Base-by-base conservation (phyloP, 1,284 basidiomycete genomes). In the Tilletia walkeri region DNA sequence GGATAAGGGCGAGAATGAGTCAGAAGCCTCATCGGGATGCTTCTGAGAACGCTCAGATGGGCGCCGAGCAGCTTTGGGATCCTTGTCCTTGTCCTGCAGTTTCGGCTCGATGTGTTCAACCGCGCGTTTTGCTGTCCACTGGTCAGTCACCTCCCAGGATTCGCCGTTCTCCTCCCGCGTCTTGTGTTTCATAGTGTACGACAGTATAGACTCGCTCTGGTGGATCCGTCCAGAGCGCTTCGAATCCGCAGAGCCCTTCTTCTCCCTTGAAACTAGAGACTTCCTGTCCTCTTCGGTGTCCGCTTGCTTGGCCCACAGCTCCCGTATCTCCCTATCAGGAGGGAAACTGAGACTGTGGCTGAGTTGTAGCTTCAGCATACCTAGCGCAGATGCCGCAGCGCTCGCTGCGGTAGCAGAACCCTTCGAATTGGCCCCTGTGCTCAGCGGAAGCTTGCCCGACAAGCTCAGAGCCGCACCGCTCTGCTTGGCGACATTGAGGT, bases 341-440 rank as follows among this genome's bases (percentile, higher is more conserved):
- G 65, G 65, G 45, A 66, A 66, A 34, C 65, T 66, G 39, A 66
- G 41, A n/a, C 65, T 66, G 65, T 66, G 65, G 5, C 38, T 63
- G 9, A 63, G 65, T 45, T 66, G 65, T 30, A 66, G 66, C 49
- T 67, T 67, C 47, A 63, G 34, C 59, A 63, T 63, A 20, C 59
- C 59, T 4, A 63, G 20, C 18, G 59, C 59, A 9, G 59, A 5
- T 9, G 59, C 36, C 10, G 59, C 16, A 7, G 12, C 9, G 12
- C 36, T 20, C 6, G 34, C 34, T 9, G 36, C 34, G 9, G 59
- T n/a, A 14, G 12, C 36, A n/a, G 59, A 6, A 1, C 36, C 59
- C 14, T 38, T 39, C 12, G 59, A 63, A 18, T 39, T 14, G 3
- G 59, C 30, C 14, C 12, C 56, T n/a, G 59, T 39, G 34, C 59